These are phyloP conservation scores for Mortierella sp. DNA, from an alignment of 371 early-diverging fungal genomes.

Conservation along the genomic window DNA sequence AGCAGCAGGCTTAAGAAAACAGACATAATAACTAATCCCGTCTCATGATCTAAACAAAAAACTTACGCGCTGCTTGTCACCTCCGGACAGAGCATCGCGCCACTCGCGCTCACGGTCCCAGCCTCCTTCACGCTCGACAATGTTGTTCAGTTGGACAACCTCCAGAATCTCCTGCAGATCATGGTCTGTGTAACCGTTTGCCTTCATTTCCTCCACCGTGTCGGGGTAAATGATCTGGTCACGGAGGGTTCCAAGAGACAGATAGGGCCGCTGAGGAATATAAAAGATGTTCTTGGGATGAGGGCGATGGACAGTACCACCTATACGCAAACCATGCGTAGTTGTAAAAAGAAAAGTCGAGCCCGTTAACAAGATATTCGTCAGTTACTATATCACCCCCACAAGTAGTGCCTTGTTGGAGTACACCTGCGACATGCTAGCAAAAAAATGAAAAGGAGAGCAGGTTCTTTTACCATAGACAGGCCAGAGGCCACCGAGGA, in stretches of 20 bases:
- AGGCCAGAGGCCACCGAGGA: slow-evolving; percentile 96
- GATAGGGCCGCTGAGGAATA: slow-evolving; percentile 96
- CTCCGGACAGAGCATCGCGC: slow-evolving; percentile 86
- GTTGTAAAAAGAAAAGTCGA: no score
- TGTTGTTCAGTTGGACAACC: slow-evolving; percentile 78
- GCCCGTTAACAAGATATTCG: no score
- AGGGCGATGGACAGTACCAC: slow-evolving; percentile 89
- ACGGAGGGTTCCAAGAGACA: slow-evolving; percentile 93
- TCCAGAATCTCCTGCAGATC: slow-evolving; percentile 78
- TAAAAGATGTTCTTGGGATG: slow-evolving; percentile 90
- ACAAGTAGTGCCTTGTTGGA: no score
- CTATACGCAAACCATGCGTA: no score
- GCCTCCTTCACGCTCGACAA: slow-evolving; percentile 91
- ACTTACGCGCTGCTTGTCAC: slow-evolving; percentile 87
- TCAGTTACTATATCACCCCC: not conserved
- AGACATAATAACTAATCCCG: no score
- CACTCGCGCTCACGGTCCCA: slow-evolving; percentile 90
- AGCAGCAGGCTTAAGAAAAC: no score
- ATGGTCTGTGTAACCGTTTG: slow-evolving; percentile 69
- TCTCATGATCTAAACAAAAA: no score
- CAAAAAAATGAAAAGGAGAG: not conserved
- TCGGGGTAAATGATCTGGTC: slow-evolving; percentile 96
- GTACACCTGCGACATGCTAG: not conserved
- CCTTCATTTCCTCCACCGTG: slow-evolving; percentile 74
- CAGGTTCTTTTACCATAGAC: slow-evolving; percentile 70